These are phyloP conservation scores for Solanum hybrid DNA, from an alignment of 305 asterid species.

Conservation along the genomic window DNA sequence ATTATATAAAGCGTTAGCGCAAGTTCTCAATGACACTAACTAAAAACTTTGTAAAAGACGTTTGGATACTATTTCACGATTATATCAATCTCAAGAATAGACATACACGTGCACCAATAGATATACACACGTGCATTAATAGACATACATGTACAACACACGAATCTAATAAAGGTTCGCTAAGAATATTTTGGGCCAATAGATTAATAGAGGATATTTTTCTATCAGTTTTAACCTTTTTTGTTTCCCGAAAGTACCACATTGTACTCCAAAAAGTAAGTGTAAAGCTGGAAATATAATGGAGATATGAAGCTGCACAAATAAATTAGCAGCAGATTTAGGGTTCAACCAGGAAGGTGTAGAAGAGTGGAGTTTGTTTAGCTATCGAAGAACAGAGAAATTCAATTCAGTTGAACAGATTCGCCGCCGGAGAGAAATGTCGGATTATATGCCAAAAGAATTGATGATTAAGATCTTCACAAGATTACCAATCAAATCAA, in stretches of 20 bases:
- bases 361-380: neutral
- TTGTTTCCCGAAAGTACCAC: neutral
- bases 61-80: no score
- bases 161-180: no score
- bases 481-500: neutral
- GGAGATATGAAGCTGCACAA: neutral
- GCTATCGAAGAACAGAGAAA: neutral
- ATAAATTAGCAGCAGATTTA: neutral
- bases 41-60: accelerated
- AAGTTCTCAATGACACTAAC: no score
- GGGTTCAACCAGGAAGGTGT: neutral
- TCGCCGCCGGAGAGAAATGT: neutral
- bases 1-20: neutral
- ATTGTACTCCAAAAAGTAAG: neutral
- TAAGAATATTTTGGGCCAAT: neutral
- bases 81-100: no score
- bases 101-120: neutral
- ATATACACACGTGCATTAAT: no score
- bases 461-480: neutral
- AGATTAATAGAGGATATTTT: no score
- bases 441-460: neutral
- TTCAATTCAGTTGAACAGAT: neutral
- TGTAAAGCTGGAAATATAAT: neutral
- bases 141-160: neutral
- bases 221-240: neutral